A percentile compares a stretch with the other conserved stretches of the same genome.
These are phyloP conservation scores for Clonostachys solani DNA, from an alignment of 2,329 filamentous ascomycete genomes.

Conservation along the genomic window DNA sequence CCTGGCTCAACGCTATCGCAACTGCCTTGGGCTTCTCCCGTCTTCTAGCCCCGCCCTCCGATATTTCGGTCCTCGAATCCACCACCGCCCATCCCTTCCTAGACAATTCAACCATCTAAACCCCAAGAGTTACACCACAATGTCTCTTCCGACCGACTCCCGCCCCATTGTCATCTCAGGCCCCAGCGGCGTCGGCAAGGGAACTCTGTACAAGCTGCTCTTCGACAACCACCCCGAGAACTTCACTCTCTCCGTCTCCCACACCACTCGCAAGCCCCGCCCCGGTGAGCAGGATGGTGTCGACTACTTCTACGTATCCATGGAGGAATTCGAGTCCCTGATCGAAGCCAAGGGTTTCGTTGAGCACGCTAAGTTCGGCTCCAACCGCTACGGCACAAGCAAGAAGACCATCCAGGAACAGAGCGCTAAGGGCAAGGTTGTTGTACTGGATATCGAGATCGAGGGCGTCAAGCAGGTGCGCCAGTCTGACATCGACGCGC, in stretches of 20 bases:
- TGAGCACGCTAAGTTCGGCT: conserved; percentile 80
- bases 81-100: too few relatives aligned
- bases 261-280: conserved; percentile 79
- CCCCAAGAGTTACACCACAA: too few relatives aligned
- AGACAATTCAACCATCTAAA: too few relatives aligned
- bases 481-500: conserved; percentile 65
- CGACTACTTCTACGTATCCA: conserved; percentile 76
- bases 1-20: too few relatives aligned
- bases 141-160: neutral
- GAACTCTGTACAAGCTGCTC: conserved; percentile 70
- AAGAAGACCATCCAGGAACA: conserved; percentile 75
- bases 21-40: too few relatives aligned
- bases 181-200: conserved; percentile 77
- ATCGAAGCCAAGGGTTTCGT: conserved; percentile 72
- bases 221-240: conserved; percentile 50
- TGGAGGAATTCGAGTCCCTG: conserved; percentile 63
- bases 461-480: conserved; percentile 95
- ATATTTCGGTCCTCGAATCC: too few relatives aligned
- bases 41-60: too few relatives aligned
- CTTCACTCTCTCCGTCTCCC: conserved; percentile 55
- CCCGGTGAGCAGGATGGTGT: conserved; percentile 70
- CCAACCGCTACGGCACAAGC: conserved; percentile 84
- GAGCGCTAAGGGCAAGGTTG: conserved; percentile 65
- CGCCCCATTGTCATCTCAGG: conserved; percentile 80
- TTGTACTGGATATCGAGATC: conserved; percentile 95